Evolutionary conservation across 2,329 filamentous ascomycete species (phyloP).

Genomic region (Fonsecaea monophora): DNA sequence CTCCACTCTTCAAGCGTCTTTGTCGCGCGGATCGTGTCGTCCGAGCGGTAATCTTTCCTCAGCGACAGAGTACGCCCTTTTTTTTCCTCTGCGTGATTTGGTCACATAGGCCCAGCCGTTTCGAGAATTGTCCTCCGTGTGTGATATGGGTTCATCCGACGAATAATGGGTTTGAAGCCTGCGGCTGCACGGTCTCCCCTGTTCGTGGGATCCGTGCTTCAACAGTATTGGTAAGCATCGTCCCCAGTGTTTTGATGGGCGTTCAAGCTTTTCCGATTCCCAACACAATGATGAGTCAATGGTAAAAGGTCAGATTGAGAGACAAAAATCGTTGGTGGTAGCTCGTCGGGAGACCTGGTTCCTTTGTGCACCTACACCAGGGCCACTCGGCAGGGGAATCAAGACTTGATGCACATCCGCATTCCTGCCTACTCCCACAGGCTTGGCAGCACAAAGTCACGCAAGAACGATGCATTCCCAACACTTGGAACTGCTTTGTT

Average conservation of each 20-base stretch:
- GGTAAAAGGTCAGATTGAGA: constrained; percentile 42
- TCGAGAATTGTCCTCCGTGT: not conserved
- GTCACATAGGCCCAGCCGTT: not conserved
- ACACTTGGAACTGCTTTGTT: constrained; percentile 15
- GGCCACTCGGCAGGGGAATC: not conserved
- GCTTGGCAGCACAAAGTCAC: constrained; percentile 21
- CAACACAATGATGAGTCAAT: constrained; percentile 39
- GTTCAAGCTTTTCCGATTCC: constrained; percentile 1
- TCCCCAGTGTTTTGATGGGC: constrained; percentile 2
- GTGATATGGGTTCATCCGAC: not conserved
- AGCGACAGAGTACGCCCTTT: not conserved
- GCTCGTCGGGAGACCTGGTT: constrained; percentile 15
- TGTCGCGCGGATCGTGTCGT: not conserved
- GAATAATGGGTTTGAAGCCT: constrained; percentile 3
- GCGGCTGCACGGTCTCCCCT: not conserved
- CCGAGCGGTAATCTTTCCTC: not conserved
- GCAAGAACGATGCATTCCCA: constrained; percentile 28
- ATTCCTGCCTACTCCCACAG: constrained; percentile 8
- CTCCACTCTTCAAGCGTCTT: not conserved
- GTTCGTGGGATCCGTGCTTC: not conserved
- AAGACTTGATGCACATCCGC: constrained; percentile 20
- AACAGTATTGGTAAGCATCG: constrained; percentile 4
- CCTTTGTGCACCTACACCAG: constrained; percentile 8
- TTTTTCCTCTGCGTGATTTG: not conserved
- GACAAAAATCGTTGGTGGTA: constrained; percentile 18